Conservation (phyloP, 2,329 filamentous ascomycete genomes). For the Fusarium tanahbumbuense region DNA sequence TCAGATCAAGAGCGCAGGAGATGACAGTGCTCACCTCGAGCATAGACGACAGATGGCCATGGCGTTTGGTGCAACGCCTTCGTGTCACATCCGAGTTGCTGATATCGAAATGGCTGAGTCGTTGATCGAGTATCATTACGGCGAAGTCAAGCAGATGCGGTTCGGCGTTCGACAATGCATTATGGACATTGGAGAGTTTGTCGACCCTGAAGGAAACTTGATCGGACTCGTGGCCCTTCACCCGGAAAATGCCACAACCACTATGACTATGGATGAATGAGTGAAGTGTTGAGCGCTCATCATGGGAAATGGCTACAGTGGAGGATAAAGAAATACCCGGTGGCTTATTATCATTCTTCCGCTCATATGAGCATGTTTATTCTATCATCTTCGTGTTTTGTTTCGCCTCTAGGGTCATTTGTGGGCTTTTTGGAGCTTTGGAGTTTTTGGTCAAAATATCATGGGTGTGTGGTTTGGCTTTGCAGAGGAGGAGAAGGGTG, state of each 20-base stretch:
- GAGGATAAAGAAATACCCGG: slow-evolving; percentile 45
- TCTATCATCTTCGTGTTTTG: neutral
- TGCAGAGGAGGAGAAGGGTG: neutral
- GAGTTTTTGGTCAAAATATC: slow-evolving; percentile 19
- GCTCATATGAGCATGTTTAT: slow-evolving; percentile 18
- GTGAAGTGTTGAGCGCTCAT: slow-evolving; percentile 1
- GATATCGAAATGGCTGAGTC: slow-evolving; percentile 41
- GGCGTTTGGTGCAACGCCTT: slow-evolving; percentile 26
- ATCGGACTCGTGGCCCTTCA: slow-evolving; percentile 43
- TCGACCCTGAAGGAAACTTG: slow-evolving; percentile 45
- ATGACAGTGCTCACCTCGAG: slow-evolving; percentile 28
- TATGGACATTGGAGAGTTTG: slow-evolving; percentile 45
- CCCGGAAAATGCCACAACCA: slow-evolving; percentile 35
- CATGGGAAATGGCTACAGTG: neutral
- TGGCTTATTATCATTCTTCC: slow-evolving; percentile 19
- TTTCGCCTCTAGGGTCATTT: neutral
- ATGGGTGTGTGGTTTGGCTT: slow-evolving; percentile 17
- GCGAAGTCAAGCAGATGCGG: slow-evolving; percentile 39
- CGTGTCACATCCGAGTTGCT: slow-evolving; percentile 42
- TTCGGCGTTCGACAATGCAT: slow-evolving; percentile 42
- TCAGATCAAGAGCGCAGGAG: slow-evolving; percentile 23
- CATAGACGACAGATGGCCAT: slow-evolving; percentile 30
- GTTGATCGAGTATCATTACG: slow-evolving; percentile 36
- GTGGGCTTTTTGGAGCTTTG: neutral
- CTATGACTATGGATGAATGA: slow-evolving; percentile 11